Conservation (phyloP, 495 filamentous ascomycete species). For the Baudoinia panamericana region DNA sequence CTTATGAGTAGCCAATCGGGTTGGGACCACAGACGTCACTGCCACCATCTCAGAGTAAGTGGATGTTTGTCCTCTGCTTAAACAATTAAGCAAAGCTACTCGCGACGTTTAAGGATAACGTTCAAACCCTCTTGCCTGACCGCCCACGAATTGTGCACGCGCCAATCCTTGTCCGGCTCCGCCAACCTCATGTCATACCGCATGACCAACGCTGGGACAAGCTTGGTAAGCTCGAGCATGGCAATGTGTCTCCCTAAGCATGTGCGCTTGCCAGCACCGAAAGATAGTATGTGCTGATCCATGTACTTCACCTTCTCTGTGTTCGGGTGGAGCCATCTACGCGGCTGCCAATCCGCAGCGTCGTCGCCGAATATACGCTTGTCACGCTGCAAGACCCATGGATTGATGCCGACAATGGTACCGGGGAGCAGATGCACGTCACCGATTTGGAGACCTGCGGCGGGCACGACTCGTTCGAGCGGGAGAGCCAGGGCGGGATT, state of each 20-base stretch:
- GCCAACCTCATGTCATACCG: constrained; percentile 17
- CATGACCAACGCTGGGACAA: constrained; percentile 22
- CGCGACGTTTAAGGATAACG: not conserved
- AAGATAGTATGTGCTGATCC: constrained; percentile 17
- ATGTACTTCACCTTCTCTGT: constrained; percentile 16
- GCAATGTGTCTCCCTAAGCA: constrained; percentile 26
- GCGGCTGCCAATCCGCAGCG: constrained; percentile 16
- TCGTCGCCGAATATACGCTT: constrained; percentile 20
- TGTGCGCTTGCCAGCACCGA: constrained; percentile 22
- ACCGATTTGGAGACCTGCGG: constrained; percentile 20
- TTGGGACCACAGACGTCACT: no score
- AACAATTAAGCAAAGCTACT: not conserved
- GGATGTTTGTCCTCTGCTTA: no score
- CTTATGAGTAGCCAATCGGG: no score
- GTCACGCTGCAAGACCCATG: constrained; percentile 19
- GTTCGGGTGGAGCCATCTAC: constrained; percentile 19
- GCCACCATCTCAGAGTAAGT: no score
- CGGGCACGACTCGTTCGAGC: constrained; percentile 32
- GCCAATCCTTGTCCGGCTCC: constrained; percentile 18
- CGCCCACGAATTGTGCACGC: constrained; percentile 14
- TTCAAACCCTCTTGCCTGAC: constrained; percentile 19
- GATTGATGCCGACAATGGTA: constrained; percentile 19
- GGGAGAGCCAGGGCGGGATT: constrained; percentile 32
- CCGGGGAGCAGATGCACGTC: constrained; percentile 8
- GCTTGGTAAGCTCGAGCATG: constrained; percentile 25